Evolutionary conservation across 2,329 filamentous ascomycete genomes (phyloP).

Genomic region (Talaromyces sp.): DNA sequence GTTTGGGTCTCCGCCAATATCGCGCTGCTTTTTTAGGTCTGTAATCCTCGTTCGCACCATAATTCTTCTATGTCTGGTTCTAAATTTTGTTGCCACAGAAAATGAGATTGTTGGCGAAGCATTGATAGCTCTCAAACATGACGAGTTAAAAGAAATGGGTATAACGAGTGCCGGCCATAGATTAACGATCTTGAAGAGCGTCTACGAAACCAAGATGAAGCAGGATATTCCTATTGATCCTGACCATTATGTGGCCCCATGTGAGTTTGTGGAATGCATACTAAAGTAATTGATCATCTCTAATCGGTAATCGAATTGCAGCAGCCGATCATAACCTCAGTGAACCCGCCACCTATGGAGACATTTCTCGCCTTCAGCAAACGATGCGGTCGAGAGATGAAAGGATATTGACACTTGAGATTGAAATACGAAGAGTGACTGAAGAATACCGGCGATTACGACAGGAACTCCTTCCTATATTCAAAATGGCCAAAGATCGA

Average conservation of each 20-base stretch:
- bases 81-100: slow-evolving; percentile 49
- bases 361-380: slow-evolving; percentile 84
- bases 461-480: slow-evolving; percentile 84
- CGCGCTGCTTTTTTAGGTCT: slow-evolving; percentile 75
- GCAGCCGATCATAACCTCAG: slow-evolving; percentile 88
- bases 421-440: slow-evolving; percentile 73
- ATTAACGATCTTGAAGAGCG: slow-evolving; percentile 87
- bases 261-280: slow-evolving; percentile 50
- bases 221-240: slow-evolving; percentile 87
- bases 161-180: slow-evolving; percentile 89
- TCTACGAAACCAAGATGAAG: slow-evolving; percentile 93
- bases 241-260: slow-evolving; percentile 88
- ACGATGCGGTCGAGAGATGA: slow-evolving; percentile 87
- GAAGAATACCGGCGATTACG: slow-evolving; percentile 84
- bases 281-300: not conserved
- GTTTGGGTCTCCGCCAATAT: slow-evolving; percentile 76
- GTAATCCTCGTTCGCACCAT: slow-evolving; percentile 25
- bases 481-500: slow-evolving; percentile 85
- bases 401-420: slow-evolving; percentile 75
- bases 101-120: slow-evolving; percentile 93
- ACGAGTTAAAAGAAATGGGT: slow-evolving; percentile 92
- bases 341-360: slow-evolving; percentile 81
- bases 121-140: slow-evolving; percentile 78
- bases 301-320: slow-evolving; percentile 32
- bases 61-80: not conserved